phyloP scores from a whole-genome alignment of 78 protist species.

The Corallochytrium limacisporum region DNA sequence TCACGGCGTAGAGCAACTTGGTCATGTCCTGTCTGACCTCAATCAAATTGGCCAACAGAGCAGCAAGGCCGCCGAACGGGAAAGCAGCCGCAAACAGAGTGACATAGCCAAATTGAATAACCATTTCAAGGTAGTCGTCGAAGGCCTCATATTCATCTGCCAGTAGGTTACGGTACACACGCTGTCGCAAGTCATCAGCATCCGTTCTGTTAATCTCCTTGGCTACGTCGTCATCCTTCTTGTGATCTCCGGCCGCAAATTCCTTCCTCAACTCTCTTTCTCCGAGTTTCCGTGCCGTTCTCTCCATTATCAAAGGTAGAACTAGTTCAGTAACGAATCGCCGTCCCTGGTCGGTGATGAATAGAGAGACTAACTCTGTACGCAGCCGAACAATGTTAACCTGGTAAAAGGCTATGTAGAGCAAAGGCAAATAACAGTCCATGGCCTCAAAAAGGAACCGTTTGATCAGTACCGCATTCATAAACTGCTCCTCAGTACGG shows the following conservation, averaged over 20 bases:
- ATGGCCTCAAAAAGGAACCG: constrained; percentile 36
- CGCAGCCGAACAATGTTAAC: constrained; percentile 10
- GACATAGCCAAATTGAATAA: constrained; percentile 48
- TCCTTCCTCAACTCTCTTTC: too few relatives aligned
- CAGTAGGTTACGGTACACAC: not conserved
- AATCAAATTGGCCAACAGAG: too few relatives aligned
- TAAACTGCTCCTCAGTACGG: constrained; percentile 4
- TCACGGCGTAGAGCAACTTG: too few relatives aligned
- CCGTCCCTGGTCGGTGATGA: not conserved
- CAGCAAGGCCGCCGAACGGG: constrained; percentile 27
- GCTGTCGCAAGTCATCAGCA: too few relatives aligned
- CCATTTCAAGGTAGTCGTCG: constrained; percentile 53
- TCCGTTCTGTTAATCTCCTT: too few relatives aligned
- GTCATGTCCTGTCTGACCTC: too few relatives aligned
- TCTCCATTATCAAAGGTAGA: too few relatives aligned
- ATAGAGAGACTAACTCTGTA: constrained; percentile 1
- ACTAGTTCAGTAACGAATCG: not conserved
- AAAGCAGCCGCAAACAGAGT: constrained; percentile 46
- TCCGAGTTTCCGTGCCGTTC: too few relatives aligned
- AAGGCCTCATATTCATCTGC: not conserved
- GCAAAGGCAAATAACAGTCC: constrained; percentile 29
- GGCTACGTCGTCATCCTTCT: not conserved
- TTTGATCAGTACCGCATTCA: constrained; percentile 15
- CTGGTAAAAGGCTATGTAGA: constrained; percentile 40
- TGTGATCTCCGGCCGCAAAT: not conserved